Conservation (phyloP, 805 yeast species). For the Candida fluviatilis region DNA sequence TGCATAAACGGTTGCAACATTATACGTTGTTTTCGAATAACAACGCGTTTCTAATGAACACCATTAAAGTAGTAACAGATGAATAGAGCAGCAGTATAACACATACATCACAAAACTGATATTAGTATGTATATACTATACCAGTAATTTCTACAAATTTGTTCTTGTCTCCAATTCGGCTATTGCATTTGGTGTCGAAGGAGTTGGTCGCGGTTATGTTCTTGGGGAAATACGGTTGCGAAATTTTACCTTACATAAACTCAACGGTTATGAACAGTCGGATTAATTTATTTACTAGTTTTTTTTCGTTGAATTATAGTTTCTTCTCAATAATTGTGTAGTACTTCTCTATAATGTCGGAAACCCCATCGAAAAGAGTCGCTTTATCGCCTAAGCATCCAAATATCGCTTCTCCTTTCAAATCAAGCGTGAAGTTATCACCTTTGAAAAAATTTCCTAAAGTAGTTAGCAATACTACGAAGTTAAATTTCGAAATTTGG, state of each 20-base stretch:
- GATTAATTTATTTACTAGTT: no score
- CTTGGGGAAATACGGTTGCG: background rate
- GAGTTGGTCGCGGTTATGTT: background rate
- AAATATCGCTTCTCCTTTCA: constrained; percentile 9
- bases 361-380: constrained; percentile 9
- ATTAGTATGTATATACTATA: no score
- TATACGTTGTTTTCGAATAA: no score
- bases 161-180: background rate
- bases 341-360: background rate
- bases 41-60: no score
- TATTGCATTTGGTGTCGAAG: background rate
- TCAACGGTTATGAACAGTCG: no score
- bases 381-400: constrained; percentile 11
- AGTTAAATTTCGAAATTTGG: constrained; percentile 9
- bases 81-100: no score
- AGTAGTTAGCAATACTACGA: constrained; percentile 4
- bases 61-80: no score
- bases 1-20: no score
- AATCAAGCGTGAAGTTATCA: background rate
- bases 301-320: background rate
- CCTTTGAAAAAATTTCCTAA: constrained; percentile 4
- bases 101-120: no score
- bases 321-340: background rate
- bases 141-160: background rate
- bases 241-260: background rate